A percentile compares a stretch with the other conserved stretches of the same genome.
These are phyloP conservation scores for Plantago coronopus DNA, from an alignment of 305 asterid species.

Conservation along the genomic window DNA sequence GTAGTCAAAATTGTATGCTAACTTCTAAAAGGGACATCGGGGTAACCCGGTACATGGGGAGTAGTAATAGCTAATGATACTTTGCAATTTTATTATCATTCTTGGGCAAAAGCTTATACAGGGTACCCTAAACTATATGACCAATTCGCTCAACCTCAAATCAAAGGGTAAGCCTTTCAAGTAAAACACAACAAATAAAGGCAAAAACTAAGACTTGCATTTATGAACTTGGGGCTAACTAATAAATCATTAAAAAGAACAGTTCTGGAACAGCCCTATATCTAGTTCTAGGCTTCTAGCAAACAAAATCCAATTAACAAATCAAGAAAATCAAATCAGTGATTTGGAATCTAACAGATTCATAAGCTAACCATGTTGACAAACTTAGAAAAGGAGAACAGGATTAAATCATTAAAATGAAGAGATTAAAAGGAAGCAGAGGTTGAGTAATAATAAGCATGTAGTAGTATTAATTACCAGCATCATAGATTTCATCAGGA, in stretches of 20 bases:
- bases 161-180: too few species aligned
- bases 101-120: too few species aligned
- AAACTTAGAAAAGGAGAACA: too few species aligned
- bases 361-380: conserved; percentile 1
- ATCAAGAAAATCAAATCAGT: neutral
- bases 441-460: neutral
- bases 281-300: neutral
- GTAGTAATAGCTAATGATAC: too few species aligned
- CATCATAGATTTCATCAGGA: conserved; percentile 44
- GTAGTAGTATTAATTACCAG: conserved; percentile 38
- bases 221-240: neutral
- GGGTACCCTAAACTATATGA: too few species aligned
- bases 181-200: too few species aligned
- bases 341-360: neutral
- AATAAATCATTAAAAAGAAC: conserved; percentile 13
- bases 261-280: conserved; percentile 3
- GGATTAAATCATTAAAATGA: neutral
- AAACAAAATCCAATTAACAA: neutral
- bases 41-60: too few species aligned
- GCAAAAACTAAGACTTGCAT: neutral
- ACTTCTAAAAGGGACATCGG: too few species aligned
- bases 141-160: conserved; percentile 26
- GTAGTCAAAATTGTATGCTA: too few species aligned
- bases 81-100: too few species aligned
- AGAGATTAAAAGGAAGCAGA: neutral